Base-by-base conservation (phyloP, 208 protist species). In the Endotrypanum monterogeii region DNA sequence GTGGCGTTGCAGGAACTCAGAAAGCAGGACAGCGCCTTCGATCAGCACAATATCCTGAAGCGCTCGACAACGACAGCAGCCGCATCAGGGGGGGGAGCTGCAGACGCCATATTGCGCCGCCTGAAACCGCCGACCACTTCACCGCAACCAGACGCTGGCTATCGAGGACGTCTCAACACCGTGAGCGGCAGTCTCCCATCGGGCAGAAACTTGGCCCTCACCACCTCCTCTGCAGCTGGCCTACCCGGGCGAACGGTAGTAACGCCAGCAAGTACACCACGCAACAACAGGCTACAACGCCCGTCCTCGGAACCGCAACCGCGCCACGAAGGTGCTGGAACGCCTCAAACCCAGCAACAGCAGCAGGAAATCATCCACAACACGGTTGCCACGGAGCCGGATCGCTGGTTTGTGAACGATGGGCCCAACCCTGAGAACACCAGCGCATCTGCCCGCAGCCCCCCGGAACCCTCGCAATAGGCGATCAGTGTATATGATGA, bases 1-100 rank as follows among this genome's bases (percentile, higher is more conserved):
- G 73, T 92, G 37, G 88, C 88, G 25, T 58, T 86, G 76, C 75
- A 79, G 61, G 85, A 90, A 55, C 56, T 88, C 57, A 61, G 71
- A 61, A 81, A 76, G 74, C 76, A 86, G 50, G 82, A 85, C 68
- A 55, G 32, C 55, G 61, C 58, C 56, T 81, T 83, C 63, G 76
- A 78, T 52, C 52, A 67, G 57, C 74, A 76, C 39, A 69, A 55
- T 18, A 6, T 71, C 28, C 32, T 30, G 58, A 48, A 16, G 58
- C 58, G 58, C n/a, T 23, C 62, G 28, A 37, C 62, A 12, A 37
- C 44, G 14, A n/a, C 44, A 3, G 35, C 61, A 32, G 39, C 9
- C 8, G 66, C 74, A 18, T 23, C 50, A n/a, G 28, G 72, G 48
- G 28, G 16, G 8, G 37, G 48, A 18, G 37, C 50, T 3, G 4